phyloP scores from a whole-genome alignment of 2,329 filamentous ascomycete genomes.

The Zymoseptoria tritici region DNA sequence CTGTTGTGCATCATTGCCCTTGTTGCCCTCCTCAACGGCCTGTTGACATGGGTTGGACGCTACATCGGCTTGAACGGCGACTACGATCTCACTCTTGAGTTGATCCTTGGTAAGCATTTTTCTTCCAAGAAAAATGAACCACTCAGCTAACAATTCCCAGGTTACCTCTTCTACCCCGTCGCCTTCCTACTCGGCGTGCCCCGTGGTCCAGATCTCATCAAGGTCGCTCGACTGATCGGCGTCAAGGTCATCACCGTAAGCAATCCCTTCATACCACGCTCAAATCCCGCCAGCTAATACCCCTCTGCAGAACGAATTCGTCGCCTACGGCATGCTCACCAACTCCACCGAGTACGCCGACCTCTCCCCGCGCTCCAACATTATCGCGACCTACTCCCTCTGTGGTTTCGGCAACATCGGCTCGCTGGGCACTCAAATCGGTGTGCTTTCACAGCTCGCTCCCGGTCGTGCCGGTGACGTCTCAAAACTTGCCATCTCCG shows the following conservation, averaged over 20 bases:
- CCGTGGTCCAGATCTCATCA: slow-evolving; percentile 51
- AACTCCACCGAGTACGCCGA: slow-evolving; percentile 44
- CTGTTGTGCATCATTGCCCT: slow-evolving; percentile 79
- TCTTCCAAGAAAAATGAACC: neutral
- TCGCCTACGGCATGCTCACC: slow-evolving; percentile 58
- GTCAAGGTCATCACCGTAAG: slow-evolving; percentile 70
- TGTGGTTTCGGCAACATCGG: slow-evolving; percentile 74
- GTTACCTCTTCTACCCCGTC: slow-evolving; percentile 70
- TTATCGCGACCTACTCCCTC: slow-evolving; percentile 81
- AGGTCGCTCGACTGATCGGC: slow-evolving; percentile 71
- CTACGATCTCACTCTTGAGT: slow-evolving; percentile 63
- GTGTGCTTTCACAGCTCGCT: slow-evolving; percentile 74
- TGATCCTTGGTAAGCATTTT: slow-evolving; percentile 52
- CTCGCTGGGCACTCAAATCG: slow-evolving; percentile 82
- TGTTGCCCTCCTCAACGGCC: slow-evolving; percentile 64
- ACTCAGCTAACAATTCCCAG: neutral
- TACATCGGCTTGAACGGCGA: slow-evolving; percentile 65
- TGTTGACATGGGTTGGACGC: slow-evolving; percentile 75
- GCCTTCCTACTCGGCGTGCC: slow-evolving; percentile 76
- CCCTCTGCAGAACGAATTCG: slow-evolving; percentile 62
- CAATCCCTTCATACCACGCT: slow-evolving; percentile 7
- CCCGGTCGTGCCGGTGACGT: slow-evolving; percentile 68
- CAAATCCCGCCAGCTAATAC: slow-evolving; percentile 4
- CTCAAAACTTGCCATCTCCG: slow-evolving; percentile 65
- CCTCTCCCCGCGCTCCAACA: slow-evolving; percentile 61